A percentile compares a stretch with the other conserved stretches of the same genome.
phyloP scores from a whole-genome alignment of 495 filamentous ascomycete species.

The Massariosphaeria phaeospora region DNA sequence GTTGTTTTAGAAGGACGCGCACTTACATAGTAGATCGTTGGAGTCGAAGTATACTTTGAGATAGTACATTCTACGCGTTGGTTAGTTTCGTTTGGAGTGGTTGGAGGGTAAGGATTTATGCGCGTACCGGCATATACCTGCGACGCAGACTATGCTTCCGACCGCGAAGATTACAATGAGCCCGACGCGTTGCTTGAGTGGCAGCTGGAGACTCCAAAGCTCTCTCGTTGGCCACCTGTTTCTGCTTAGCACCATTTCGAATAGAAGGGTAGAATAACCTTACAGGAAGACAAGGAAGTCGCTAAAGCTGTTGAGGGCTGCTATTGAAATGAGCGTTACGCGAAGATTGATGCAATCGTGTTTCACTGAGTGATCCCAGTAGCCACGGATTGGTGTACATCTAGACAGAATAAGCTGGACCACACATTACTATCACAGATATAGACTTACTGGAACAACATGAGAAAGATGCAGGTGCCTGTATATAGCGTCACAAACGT shows the following conservation, averaged over 20 bases:
- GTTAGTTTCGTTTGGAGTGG: too few relatives aligned
- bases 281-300: slow-evolving; percentile 26
- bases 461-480: slow-evolving; percentile 16
- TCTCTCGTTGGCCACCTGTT: slow-evolving; percentile 19
- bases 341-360: slow-evolving; percentile 23
- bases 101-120: too few relatives aligned
- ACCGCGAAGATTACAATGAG: slow-evolving; percentile 23
- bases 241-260: neutral
- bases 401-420: neutral
- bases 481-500: slow-evolving; percentile 18
- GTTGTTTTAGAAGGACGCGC: neutral
- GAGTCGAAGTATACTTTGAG: slow-evolving; percentile 23
- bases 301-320: slow-evolving; percentile 25
- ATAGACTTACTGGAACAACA: slow-evolving; percentile 24
- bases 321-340: slow-evolving; percentile 11
- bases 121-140: slow-evolving; percentile 14
- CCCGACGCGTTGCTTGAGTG: slow-evolving; percentile 23
- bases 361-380: slow-evolving; percentile 15
- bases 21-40: slow-evolving; percentile 19
- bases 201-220: slow-evolving; percentile 28
- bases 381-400: slow-evolving; percentile 20
- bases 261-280: neutral
- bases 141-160: slow-evolving; percentile 20
- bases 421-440: too few relatives aligned
- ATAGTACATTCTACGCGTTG: slow-evolving; percentile 25